phyloP scores from a whole-genome alignment of 805 yeast genomes.

The Blastobotrys americana region DNA sequence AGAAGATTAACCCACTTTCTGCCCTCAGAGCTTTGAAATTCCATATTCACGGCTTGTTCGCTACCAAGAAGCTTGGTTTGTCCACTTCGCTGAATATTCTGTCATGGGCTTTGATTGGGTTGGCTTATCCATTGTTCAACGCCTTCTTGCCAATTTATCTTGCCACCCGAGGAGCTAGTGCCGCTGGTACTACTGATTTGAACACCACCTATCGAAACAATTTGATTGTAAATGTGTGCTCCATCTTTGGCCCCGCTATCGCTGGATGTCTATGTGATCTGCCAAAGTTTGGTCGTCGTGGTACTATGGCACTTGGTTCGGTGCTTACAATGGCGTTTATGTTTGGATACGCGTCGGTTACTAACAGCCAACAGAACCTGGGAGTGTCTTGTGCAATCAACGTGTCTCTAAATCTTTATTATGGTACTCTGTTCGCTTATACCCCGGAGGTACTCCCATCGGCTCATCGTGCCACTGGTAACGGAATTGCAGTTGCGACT shows the following conservation, averaged over 20 bases:
- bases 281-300: slow-evolving; percentile 36
- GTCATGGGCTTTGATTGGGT: slow-evolving; percentile 53
- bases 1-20: slow-evolving; percentile 13
- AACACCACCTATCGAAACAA: slow-evolving; percentile 24
- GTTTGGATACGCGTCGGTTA: slow-evolving; percentile 57
- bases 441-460: slow-evolving; percentile 60
- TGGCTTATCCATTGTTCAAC: slow-evolving; percentile 50
- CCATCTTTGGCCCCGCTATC: slow-evolving; percentile 47
- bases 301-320: slow-evolving; percentile 48
- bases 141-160: slow-evolving; percentile 49
- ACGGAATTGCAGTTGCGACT: slow-evolving; percentile 50
- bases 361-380: slow-evolving; percentile 48
- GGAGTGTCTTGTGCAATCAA: slow-evolving; percentile 44
- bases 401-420: slow-evolving; percentile 42
- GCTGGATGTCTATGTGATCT: slow-evolving; percentile 29
- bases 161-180: slow-evolving; percentile 41
- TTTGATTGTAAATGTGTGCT: slow-evolving; percentile 40
- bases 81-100: slow-evolving; percentile 40
- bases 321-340: slow-evolving; percentile 49
- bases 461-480: slow-evolving; percentile 49
- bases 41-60: slow-evolving; percentile 44
- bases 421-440: slow-evolving; percentile 56
- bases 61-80: slow-evolving; percentile 37
- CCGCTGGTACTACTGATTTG: slow-evolving; percentile 21
- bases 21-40: slow-evolving; percentile 24